Base-by-base conservation (phyloP, 225 moss, liverwort and hornwort genomes). In the Ulota crispa region DNA sequence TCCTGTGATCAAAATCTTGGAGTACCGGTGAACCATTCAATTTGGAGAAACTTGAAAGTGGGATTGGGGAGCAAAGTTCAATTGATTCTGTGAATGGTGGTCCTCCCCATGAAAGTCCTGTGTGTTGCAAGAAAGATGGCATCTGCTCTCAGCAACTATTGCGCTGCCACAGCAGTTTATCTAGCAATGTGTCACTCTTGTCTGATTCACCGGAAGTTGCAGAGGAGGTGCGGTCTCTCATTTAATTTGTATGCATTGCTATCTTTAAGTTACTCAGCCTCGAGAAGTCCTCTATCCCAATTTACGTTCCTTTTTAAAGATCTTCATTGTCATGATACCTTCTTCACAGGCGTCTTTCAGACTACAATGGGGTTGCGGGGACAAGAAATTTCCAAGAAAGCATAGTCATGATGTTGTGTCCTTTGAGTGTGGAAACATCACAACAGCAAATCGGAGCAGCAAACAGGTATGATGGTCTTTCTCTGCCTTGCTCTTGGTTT, bases 61-160 rank as follows among this genome's bases (percentile, higher is more conserved):
- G 83, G 73, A 75, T 83, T 83, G 89, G 85, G 32, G 88, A 91
- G 26, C 86, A 83, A 54, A 88, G 83, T 62, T 89, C 91, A 53
- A 84, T 70, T 24, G 89, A 80, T 43, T 90, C 90, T 83, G 60
- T 89, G 64, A 85, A 91, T 86, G 90, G 83, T 27, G 68, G 57
- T 75, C 89, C 91, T 37, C 84, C 89, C 8, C 89, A 86, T 73
- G 80, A 61, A 36, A 85, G 85, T 73, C 86, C 81, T 13, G 76
- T 79, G 60, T 95, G 97, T 75, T 97, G 95, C 84, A 91, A 90
- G 72, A 89, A 61, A 70, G 87, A 88, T 79, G 93, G 92, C 27
- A 97, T 97, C 57, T 97, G 97, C 77, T 87, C 88, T 83, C 92
- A 95, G 76, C 95, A 93, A 86, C 85, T 93, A 72, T 77, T 97